Conservation (phyloP, 495 filamentous ascomycete species). For the Acidiella bohemica region DNA sequence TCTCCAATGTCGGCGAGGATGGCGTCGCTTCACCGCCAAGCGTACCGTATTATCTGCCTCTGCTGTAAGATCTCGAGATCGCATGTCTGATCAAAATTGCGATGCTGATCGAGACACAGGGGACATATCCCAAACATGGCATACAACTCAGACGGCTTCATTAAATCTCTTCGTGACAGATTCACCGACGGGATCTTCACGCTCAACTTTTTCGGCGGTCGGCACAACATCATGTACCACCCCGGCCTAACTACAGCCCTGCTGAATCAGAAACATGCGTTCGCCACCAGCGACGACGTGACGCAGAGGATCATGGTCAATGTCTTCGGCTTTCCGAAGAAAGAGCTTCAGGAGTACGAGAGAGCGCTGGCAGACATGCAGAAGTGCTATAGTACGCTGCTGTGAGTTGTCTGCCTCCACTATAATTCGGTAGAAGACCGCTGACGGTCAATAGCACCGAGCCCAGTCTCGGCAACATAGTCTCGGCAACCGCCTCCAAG, state of each 20-base stretch:
- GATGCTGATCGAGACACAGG: slow-evolving; percentile 46
- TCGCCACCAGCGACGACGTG: slow-evolving; percentile 25
- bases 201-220: slow-evolving; percentile 37
- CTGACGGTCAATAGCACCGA: too few relatives aligned
- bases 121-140: slow-evolving; percentile 40
- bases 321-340: slow-evolving; percentile 37
- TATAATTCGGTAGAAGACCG: too few relatives aligned
- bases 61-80: background rate
- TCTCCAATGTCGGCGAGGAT: background rate
- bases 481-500: slow-evolving; percentile 24
- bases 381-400: slow-evolving; percentile 30
- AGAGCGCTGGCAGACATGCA: slow-evolving; percentile 28
- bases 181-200: slow-evolving; percentile 37
- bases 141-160: slow-evolving; percentile 33
- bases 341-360: slow-evolving; percentile 25
- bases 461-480: slow-evolving; percentile 31
- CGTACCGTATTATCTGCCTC: slow-evolving; percentile 2
- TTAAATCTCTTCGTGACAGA: slow-evolving; percentile 30
- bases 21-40: background rate
- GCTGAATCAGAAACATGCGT: slow-evolving; percentile 28
- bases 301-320: slow-evolving; percentile 34
- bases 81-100: background rate
- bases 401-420: too few relatives aligned
- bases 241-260: slow-evolving; percentile 37
- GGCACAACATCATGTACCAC: slow-evolving; percentile 38